These are phyloP conservation scores for Yamadazyma mexicana DNA, from an alignment of 1,139 yeast species.

Conservation along the genomic window DNA sequence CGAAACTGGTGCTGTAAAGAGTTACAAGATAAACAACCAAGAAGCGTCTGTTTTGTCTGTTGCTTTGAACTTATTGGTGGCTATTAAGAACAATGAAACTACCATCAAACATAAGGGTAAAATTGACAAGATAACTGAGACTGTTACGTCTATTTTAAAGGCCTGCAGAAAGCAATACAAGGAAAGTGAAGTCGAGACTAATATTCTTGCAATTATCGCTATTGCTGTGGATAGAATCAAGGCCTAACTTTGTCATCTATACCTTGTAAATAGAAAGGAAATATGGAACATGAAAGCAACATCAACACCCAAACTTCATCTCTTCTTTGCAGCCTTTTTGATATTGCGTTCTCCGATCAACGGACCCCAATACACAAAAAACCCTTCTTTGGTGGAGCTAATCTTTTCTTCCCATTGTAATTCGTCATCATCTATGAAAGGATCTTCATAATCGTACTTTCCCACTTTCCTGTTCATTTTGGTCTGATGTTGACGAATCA, in stretches of 20 bases:
- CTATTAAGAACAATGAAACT: slow-evolving; percentile 30
- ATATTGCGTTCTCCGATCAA: slow-evolving; percentile 61
- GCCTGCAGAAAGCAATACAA: slow-evolving; percentile 11
- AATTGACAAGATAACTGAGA: slow-evolving; percentile 21
- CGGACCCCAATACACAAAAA: slow-evolving; percentile 95
- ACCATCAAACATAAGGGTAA: slow-evolving; percentile 17
- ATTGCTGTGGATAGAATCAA: slow-evolving; percentile 41
- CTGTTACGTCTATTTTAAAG: slow-evolving; percentile 17
- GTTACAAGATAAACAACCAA: slow-evolving; percentile 20
- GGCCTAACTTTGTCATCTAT: background rate
- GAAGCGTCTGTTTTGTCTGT: slow-evolving; percentile 49
- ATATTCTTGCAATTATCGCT: slow-evolving; percentile 38
- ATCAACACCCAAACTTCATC: too few relatives aligned
- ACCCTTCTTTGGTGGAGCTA: slow-evolving; percentile 91
- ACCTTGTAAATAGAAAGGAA: background rate
- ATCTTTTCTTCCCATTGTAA: slow-evolving; percentile 91
- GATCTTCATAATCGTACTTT: slow-evolving; percentile 89
- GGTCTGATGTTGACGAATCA: slow-evolving; percentile 42
- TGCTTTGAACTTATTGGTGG: slow-evolving; percentile 55
- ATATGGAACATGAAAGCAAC: too few relatives aligned
- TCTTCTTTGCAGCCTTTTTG: slow-evolving; percentile 15
- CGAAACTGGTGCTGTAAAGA: slow-evolving; percentile 3
- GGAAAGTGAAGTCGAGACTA: slow-evolving; percentile 22
- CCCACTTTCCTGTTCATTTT: slow-evolving; percentile 72
- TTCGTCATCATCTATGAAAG: slow-evolving; percentile 95